These are phyloP conservation scores for Secale cereale DNA, from an alignment of 176 grass and related monocot species.

Conservation along the genomic window DNA sequence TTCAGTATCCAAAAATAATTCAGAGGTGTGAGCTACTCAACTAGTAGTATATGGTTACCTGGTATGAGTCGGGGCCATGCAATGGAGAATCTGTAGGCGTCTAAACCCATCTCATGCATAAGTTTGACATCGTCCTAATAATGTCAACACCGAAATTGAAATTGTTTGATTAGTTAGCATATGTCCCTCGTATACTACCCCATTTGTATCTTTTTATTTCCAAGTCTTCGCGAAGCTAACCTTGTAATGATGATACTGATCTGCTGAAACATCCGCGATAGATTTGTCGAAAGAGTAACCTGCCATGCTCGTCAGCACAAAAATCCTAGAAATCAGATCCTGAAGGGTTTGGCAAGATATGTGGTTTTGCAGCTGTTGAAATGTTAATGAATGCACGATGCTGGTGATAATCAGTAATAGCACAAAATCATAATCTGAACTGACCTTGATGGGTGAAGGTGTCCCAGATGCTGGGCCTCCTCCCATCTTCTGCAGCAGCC, in stretches of 20 bases:
- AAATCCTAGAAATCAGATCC: background rate
- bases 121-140: slow-evolving; percentile 87
- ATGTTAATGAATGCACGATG: background rate
- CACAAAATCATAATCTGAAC: background rate
- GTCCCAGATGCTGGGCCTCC: slow-evolving; percentile 61
- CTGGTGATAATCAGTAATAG: background rate
- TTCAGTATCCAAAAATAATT: no score
- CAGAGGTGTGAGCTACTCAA: no score
- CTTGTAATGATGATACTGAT: slow-evolving; percentile 84
- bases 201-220: background rate
- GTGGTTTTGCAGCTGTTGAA: background rate
- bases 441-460: slow-evolving; percentile 51
- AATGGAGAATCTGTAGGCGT: slow-evolving; percentile 86
- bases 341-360: background rate
- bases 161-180: background rate
- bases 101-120: slow-evolving; percentile 74
- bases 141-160: background rate
- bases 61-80: slow-evolving; percentile 69
- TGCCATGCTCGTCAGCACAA: background rate
- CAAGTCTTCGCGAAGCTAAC: no score
- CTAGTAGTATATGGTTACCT: slow-evolving; percentile 30
- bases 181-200: no score
- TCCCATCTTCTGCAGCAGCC: slow-evolving; percentile 54
- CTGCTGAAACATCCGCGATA: slow-evolving; percentile 52
- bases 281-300: slow-evolving; percentile 34